Evolutionary conservation across 2,329 filamentous ascomycete species (phyloP).

Genomic region (Claviceps digitariae): DNA sequence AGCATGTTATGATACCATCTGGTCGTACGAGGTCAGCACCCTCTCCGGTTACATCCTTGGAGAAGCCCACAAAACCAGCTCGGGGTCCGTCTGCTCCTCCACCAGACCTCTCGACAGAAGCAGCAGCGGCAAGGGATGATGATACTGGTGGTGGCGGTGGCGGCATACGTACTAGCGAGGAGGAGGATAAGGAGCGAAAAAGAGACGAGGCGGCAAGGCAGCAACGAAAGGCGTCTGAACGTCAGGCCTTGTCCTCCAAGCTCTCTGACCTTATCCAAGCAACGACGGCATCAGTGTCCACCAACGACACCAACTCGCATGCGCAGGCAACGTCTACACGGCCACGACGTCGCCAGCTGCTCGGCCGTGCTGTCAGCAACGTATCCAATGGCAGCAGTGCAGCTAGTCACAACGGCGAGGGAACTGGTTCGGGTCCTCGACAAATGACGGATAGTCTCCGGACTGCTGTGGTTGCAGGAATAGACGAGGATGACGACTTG

Average conservation of each 20-base stretch:
- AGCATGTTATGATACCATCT: constrained; percentile 8
- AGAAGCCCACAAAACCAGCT: constrained; percentile 2
- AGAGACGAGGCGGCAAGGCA: constrained; percentile 9
- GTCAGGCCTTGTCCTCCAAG: constrained; percentile 27
- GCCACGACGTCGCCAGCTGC: constrained; percentile 32
- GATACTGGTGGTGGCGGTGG: background rate
- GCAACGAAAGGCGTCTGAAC: constrained; percentile 22
- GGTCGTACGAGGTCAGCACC: constrained; percentile 26
- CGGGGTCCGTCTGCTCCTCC: constrained; percentile 7
- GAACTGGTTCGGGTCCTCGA: constrained; percentile 11
- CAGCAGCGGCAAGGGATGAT: background rate
- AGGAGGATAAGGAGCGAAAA: constrained; percentile 6
- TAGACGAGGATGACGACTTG: constrained; percentile 9
- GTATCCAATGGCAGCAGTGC: constrained; percentile 35
- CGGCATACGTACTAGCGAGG: constrained; percentile 1
- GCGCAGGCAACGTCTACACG: constrained; percentile 8
- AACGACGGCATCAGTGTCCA: background rate
- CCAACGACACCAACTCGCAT: constrained; percentile 6
- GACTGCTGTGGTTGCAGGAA: constrained; percentile 5
- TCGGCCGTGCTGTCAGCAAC: constrained; percentile 46
- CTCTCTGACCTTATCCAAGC: constrained; percentile 28
- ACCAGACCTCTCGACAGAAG: background rate
- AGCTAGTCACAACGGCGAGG: constrained; percentile 21
- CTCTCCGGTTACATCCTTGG: constrained; percentile 7
- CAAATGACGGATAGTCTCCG: constrained; percentile 3